Evolutionary conservation across 1,284 basidiomycete genomes (phyloP), one percentile per base, ranked within the genome.

Genomic region (Puccinia coronata): DNA sequence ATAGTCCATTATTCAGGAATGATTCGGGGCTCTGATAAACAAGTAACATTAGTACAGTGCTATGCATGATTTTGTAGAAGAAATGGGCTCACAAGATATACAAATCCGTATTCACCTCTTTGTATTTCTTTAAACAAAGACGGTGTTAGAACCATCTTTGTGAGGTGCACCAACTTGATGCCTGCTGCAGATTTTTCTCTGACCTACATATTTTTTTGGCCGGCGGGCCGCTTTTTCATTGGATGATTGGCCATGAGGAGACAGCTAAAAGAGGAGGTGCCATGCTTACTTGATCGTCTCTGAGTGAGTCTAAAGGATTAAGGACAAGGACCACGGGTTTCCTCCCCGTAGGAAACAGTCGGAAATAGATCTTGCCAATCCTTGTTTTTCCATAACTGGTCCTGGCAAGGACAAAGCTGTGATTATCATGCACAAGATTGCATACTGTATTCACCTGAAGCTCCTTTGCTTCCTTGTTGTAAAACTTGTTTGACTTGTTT

Each of bases 371-470:
- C n/a, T 65, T 34, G 36, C 25, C 16, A 9, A 65, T 39, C 18
- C 63, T 65, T 3, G 63, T 31, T 43, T 65, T 65, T 14, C 63
- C 63, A 65, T 31, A 65, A 3, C 63, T 34, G 18, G 63, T 65
- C n/a, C 36, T 18, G 36, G 39, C 63, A 12, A 65, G 34, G 18
- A 65, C 8, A 43, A 65, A 65, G 8, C 25, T 65, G 25, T 65
- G 8, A 6, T 28, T 3, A 14, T 34, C 63, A 20, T 34, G 11
- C 6, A 18, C 63, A 9, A 65, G 31, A 25, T 65, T 36, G 16
- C 25, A 14, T 2, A 65, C 63, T 3, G 63, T 65, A 1, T 36
- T 18, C 3, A 65, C 39, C 6, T 65, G 63, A 8, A 65, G 61
- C 16, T 39, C 61, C 20, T 57, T 57, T 23, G 55, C 8, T 57